Percentiles rank a stretch among this genome's conserved stretches.
Evolutionary conservation across 179 eudicot genomes (phyloP).

Genomic region (Gypsophila paniculata): DNA sequence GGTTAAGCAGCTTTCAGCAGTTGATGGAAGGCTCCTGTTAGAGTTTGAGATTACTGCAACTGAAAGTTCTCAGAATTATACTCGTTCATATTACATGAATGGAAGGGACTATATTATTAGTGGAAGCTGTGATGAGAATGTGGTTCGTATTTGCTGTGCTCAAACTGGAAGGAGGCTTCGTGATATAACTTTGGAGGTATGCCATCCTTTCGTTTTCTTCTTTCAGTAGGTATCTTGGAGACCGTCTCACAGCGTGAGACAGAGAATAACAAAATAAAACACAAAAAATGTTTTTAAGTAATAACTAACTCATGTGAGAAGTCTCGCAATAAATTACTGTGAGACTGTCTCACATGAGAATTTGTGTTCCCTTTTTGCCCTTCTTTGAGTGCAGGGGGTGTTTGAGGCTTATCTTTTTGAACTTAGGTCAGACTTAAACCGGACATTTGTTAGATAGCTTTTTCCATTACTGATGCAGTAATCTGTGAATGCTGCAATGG

Average conservation of each 20-base stretch:
- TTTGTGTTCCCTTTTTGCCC: too few relatives aligned
- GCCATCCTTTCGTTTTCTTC: neutral
- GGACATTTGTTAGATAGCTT: neutral
- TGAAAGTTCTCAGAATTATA: conserved; percentile 82
- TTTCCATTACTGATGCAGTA: neutral
- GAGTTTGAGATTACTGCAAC: conserved; percentile 61
- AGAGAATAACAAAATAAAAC: too few relatives aligned
- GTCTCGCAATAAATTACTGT: too few relatives aligned
- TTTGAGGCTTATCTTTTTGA: neutral
- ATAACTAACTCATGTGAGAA: too few relatives aligned
- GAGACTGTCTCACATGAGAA: too few relatives aligned
- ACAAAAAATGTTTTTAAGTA: too few relatives aligned
- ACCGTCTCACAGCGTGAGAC: too few relatives aligned
- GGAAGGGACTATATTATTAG: conserved; percentile 84
- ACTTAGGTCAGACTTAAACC: neutral
- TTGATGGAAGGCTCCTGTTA: conserved; percentile 66
- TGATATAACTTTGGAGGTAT: conserved; percentile 79
- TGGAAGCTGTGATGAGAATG: conserved; percentile 90
- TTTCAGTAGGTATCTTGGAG: too few relatives aligned
- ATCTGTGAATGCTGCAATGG: neutral
- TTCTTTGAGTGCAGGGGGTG: conserved; percentile 3
- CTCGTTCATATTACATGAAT: conserved; percentile 90
- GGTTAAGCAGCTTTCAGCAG: conserved; percentile 87
- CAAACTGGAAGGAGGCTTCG: conserved; percentile 85
- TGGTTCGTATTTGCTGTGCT: conserved; percentile 85